These are phyloP conservation scores for Wickerhamomyces bovis DNA, from an alignment of 805 yeast species.

Conservation along the genomic window DNA sequence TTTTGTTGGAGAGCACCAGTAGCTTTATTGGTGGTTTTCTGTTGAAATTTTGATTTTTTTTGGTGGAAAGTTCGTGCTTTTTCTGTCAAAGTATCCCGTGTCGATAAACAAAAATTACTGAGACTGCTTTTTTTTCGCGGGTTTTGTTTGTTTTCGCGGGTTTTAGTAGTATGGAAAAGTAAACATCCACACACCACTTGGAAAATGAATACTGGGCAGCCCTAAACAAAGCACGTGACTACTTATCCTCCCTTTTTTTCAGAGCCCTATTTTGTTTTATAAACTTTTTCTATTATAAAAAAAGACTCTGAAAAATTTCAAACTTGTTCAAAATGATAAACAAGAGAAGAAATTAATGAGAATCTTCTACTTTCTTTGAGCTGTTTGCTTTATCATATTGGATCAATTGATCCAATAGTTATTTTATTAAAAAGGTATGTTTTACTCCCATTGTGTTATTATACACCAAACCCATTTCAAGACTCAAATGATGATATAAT, in stretches of 20 bases:
- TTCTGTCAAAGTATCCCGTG: not conserved
- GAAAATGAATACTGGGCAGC: too few relatives aligned
- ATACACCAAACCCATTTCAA: not conserved
- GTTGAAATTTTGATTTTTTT: conserved; percentile 2
- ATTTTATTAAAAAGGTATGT: not conserved
- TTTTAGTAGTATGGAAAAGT: not conserved
- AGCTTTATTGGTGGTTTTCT: not conserved
- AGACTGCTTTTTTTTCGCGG: not conserved
- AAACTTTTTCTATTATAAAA: too few relatives aligned
- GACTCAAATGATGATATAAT: conserved; percentile 42
- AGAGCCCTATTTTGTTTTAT: too few relatives aligned
- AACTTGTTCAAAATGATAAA: too few relatives aligned
- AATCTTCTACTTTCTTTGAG: too few relatives aligned
- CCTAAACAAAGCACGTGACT: too few relatives aligned
- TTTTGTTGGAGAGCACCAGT: not conserved
- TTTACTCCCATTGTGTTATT: too few relatives aligned
- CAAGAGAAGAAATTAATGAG: too few relatives aligned
- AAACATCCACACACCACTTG: not conserved
- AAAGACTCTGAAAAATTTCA: too few relatives aligned
- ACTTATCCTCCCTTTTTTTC: too few relatives aligned
- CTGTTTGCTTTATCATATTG: not conserved
- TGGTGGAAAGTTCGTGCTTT: conserved; percentile 9
- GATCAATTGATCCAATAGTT: not conserved
- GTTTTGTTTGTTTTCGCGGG: conserved; percentile 1
- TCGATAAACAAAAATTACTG: not conserved